A percentile compares a stretch with the other conserved stretches of the same genome.
Evolutionary conservation across 2,329 filamentous ascomycete species (phyloP).

Genomic region (Fusarium sulawesiense): DNA sequence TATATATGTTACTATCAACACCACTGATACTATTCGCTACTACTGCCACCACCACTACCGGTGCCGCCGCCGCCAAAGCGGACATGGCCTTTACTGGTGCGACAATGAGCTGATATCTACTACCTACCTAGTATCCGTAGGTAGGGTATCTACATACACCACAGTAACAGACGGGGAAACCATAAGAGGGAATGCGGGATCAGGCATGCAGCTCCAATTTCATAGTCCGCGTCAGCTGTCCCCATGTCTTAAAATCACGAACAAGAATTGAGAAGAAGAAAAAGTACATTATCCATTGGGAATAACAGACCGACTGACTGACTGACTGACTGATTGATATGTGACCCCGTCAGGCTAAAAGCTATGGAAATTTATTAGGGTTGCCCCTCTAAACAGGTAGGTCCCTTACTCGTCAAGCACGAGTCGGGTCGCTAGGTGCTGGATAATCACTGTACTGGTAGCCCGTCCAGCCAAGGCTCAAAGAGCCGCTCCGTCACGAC

Average conservation of each 20-base stretch:
- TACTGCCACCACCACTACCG: constrained; percentile 23
- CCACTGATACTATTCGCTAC: constrained; percentile 5
- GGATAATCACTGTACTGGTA: background rate
- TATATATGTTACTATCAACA: constrained; percentile 10
- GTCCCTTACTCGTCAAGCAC: constrained; percentile 27
- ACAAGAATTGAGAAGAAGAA: background rate
- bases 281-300: constrained; percentile 28
- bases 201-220: constrained; percentile 38
- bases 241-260: constrained; percentile 29
- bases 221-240: constrained; percentile 37
- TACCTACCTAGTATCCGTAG: too few relatives aligned
- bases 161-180: constrained; percentile 19
- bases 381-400: constrained; percentile 17
- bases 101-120: constrained; percentile 39
- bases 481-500: constrained; percentile 47
- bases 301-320: constrained; percentile 37
- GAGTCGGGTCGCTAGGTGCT: constrained; percentile 12
- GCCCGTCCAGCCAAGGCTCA: constrained; percentile 35
- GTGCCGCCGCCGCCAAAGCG: constrained; percentile 24
- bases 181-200: constrained; percentile 18
- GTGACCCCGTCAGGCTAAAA: constrained; percentile 39
- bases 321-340: constrained; percentile 34
- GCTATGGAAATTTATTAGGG: constrained; percentile 11
- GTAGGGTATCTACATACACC: background rate
- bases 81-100: constrained; percentile 25